Evolutionary conservation across 768 basidiomycete species (phyloP).

Genomic region (Lactifluus hygrophoroides): DNA sequence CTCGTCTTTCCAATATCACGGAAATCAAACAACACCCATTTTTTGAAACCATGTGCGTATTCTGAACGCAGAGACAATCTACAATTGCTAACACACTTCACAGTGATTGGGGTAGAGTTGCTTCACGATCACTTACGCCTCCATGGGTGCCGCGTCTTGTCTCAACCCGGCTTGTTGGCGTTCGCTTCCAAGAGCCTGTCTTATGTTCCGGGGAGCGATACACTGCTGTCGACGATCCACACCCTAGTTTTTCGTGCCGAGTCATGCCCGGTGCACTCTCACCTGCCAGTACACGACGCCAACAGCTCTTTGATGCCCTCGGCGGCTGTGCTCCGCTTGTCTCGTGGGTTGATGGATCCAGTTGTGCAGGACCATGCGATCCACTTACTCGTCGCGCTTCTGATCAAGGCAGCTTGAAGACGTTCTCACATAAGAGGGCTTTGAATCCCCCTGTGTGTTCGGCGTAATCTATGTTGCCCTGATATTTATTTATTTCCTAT

Average conservation of each 20-base stretch:
- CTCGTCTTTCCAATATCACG: not conserved
- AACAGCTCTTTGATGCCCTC: not conserved
- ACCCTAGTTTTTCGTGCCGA: conserved; percentile 1
- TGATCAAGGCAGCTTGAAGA: not conserved
- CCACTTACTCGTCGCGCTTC: not conserved
- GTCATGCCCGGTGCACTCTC: not conserved
- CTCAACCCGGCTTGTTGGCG: not conserved
- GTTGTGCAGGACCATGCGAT: not conserved
- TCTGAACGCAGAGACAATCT: not conserved
- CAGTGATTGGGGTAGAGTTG: conserved; percentile 5
- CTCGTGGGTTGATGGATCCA: not conserved
- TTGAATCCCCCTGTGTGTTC: not conserved
- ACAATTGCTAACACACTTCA: not conserved
- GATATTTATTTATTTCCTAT: no score
- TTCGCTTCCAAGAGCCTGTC: not conserved
- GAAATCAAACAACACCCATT: conserved; percentile 6
- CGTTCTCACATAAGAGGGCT: not conserved
- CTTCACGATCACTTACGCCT: conserved; percentile 8
- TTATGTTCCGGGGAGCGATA: conserved; percentile 1
- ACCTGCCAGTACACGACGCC: conserved; percentile 1
- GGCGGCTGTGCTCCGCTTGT: not conserved
- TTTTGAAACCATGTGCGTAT: not conserved
- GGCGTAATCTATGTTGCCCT: not conserved
- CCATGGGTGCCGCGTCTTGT: conserved; percentile 8
- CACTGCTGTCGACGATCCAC: not conserved